Evolutionary conservation across 306 rosid species (phyloP).

Genomic region (Myrica gale): DNA sequence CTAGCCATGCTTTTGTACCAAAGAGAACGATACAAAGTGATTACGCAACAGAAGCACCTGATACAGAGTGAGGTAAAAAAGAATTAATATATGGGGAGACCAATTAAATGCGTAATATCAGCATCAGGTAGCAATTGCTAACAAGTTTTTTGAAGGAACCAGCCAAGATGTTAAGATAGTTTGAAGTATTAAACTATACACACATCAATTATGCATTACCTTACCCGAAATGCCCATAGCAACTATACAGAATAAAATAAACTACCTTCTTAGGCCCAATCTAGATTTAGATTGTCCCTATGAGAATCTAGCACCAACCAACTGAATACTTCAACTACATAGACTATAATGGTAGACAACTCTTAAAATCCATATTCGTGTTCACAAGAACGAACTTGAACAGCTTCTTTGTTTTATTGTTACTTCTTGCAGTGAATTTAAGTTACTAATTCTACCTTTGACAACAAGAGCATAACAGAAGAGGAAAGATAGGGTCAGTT

Average conservation of each 20-base stretch:
- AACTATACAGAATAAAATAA: too few species aligned
- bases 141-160: constrained; percentile 8
- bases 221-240: neutral
- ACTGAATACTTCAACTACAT: neutral
- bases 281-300: neutral
- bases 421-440: constrained; percentile 1
- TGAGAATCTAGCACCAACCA: neutral
- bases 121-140: neutral
- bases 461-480: constrained; percentile 59
- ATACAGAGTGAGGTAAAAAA: constrained; percentile 23
- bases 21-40: constrained; percentile 68
- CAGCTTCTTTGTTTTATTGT: neutral
- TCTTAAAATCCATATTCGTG: neutral
- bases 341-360: neutral
- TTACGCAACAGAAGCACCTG: constrained; percentile 87
- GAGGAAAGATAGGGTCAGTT: constrained; percentile 81
- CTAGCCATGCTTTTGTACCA: constrained; percentile 29
- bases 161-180: constrained; percentile 7
- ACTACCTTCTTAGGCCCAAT: neutral
- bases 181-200: constrained; percentile 7
- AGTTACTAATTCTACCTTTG: neutral
- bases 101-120: constrained; percentile 14
- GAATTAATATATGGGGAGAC: constrained; percentile 26
- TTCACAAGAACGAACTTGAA: neutral
- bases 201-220: constrained; percentile 3